Evolutionary conservation across 139 green algal genomes (phyloP).

Genomic region (Pseudopediastrum boryanum): DNA sequence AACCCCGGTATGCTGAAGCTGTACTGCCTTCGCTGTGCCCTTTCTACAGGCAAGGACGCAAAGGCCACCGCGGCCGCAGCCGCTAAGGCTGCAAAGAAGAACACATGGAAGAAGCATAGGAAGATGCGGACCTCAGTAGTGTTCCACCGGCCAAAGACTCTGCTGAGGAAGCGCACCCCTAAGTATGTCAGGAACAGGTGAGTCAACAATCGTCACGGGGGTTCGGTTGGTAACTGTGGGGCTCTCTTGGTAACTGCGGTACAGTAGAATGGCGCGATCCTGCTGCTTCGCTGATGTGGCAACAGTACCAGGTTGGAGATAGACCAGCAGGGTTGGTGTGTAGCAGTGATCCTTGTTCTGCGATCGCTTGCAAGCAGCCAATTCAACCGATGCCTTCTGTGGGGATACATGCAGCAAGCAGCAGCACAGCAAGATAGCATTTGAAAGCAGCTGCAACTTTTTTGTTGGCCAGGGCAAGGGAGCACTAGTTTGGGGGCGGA

Average conservation of each 20-base stretch:
- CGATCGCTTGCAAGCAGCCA: too few relatives aligned
- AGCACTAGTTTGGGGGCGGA: too few relatives aligned
- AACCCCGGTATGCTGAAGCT: too few relatives aligned
- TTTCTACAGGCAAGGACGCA: conserved; percentile 35
- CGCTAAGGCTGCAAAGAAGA: conserved; percentile 95
- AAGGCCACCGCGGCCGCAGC: conserved; percentile 68
- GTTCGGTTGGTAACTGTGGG: background rate
- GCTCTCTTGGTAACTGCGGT: background rate
- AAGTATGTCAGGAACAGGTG: conserved; percentile 90
- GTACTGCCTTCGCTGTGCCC: background rate
- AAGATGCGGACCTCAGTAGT: conserved; percentile 83
- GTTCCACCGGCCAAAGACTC: conserved; percentile 95
- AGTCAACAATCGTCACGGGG: conserved; percentile 2
- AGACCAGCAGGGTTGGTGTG: too few relatives aligned
- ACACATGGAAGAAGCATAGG: conserved; percentile 73
- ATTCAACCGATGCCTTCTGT: too few relatives aligned
- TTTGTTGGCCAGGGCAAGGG: too few relatives aligned
- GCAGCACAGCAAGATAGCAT: too few relatives aligned
- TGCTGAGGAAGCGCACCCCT: conserved; percentile 79
- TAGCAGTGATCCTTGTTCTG: too few relatives aligned
- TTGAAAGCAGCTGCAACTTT: too few relatives aligned
- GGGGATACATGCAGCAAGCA: too few relatives aligned
- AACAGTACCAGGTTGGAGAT: background rate
- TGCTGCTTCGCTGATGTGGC: background rate
- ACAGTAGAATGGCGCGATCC: background rate